Conservation (phyloP, 257 asterid species). For the Capsicum rhomboideum region DNA sequence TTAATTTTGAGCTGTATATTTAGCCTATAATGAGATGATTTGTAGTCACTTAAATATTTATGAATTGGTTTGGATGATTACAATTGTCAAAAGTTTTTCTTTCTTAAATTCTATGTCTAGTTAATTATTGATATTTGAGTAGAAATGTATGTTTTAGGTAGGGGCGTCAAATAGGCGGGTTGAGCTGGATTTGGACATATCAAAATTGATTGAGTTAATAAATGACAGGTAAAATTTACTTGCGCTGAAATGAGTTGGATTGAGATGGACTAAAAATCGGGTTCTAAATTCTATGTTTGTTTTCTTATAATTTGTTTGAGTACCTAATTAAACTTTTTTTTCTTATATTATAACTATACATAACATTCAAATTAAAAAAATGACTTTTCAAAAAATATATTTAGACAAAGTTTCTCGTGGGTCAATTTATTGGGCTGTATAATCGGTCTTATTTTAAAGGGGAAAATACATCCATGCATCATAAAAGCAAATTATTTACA, state of each 20-base stretch:
- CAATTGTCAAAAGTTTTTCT: not conserved
- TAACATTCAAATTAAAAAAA: not conserved
- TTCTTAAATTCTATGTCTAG: not conserved
- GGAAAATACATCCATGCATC: no score
- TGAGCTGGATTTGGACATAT: not conserved
- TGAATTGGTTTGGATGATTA: not conserved
- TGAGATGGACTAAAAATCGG: no score
- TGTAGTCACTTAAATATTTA: not conserved
- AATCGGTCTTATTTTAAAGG: no score
- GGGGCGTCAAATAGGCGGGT: not conserved
- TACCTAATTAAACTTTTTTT: not conserved
- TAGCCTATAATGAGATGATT: not conserved
- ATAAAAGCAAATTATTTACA: no score
- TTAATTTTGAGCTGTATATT: not conserved
- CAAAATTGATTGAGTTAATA: not conserved
- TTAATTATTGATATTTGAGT: not conserved
- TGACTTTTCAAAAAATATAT: not conserved
- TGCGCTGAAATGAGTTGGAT: not conserved
- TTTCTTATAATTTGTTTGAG: not conserved
- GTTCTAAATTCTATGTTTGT: not conserved
- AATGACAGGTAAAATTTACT: not conserved
- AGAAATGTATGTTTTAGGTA: not conserved
- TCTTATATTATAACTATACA: not conserved
- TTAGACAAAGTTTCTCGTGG: not conserved
- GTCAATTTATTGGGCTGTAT: no score